Conservation (phyloP, 495 filamentous ascomycete genomes). For the Neurospora africana region DNA sequence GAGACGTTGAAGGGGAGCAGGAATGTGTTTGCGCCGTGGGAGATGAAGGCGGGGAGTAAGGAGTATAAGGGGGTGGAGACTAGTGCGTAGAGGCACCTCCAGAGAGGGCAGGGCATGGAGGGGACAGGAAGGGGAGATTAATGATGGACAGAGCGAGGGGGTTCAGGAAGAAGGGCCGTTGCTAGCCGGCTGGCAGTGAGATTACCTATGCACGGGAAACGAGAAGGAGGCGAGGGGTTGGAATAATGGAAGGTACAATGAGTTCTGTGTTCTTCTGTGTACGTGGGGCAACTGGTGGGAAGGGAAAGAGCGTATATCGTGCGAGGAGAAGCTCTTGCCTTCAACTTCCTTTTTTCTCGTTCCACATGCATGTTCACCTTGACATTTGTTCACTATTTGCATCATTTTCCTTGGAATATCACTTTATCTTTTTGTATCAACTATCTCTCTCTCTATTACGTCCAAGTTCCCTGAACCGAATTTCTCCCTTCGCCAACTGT, state of each 20-base stretch:
- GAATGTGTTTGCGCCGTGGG: conserved; percentile 32
- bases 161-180: background rate
- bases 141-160: background rate
- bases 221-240: background rate
- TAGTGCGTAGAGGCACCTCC: background rate
- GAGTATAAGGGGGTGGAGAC: conserved; percentile 24
- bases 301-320: background rate
- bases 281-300: background rate
- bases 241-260: background rate
- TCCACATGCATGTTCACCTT: background rate
- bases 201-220: background rate
- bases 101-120: too few species aligned
- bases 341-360: background rate
- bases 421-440: background rate
- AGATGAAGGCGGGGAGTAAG: conserved; percentile 15
- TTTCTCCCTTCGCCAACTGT: too few species aligned
- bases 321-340: background rate
- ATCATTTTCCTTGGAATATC: background rate
- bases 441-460: background rate
- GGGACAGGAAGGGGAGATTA: too few species aligned
- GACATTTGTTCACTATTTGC: background rate
- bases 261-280: background rate
- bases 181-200: background rate
- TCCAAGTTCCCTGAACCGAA: background rate
- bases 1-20: conserved; percentile 11